Evolutionary conservation across 2,329 filamentous ascomycete genomes (phyloP).

Genomic region (Botrytis fragariae): DNA sequence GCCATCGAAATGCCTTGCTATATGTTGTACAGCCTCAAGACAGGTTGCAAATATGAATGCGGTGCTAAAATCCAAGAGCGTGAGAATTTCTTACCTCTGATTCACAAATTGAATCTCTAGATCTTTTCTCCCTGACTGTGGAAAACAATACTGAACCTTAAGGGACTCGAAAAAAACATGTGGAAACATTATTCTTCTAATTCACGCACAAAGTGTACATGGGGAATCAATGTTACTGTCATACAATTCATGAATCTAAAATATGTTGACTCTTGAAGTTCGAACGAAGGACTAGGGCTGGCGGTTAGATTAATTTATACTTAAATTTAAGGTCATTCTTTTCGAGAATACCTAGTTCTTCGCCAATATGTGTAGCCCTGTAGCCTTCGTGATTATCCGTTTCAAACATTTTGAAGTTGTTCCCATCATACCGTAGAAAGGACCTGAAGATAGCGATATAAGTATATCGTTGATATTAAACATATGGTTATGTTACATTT

Average conservation of each 20-base stretch:
- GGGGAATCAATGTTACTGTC: not conserved
- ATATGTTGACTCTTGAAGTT: not conserved
- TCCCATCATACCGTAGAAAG: not conserved
- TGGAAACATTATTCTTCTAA: not conserved
- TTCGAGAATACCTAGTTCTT: not conserved
- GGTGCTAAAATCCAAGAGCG: not conserved
- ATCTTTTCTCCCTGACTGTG: not conserved
- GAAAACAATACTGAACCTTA: not conserved
- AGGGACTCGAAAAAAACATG: not conserved
- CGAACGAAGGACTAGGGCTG: not conserved
- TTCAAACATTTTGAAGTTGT: not conserved
- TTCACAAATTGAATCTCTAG: not conserved
- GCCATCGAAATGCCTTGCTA: not conserved
- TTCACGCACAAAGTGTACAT: not conserved
- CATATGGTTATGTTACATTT: not conserved
- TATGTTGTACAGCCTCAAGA: not conserved
- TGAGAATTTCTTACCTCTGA: not conserved
- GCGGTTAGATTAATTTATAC: not conserved
- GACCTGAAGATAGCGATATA: not conserved
- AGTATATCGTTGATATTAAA: not conserved
- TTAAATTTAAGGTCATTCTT: not conserved
- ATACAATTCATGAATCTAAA: not conserved
- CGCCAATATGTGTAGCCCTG: not conserved
- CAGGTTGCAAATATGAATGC: not conserved
- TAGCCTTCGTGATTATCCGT: not conserved